These are phyloP conservation scores for Huntiella abstrusa DNA, from an alignment of 2,329 filamentous ascomycete species.

Conservation along the genomic window DNA sequence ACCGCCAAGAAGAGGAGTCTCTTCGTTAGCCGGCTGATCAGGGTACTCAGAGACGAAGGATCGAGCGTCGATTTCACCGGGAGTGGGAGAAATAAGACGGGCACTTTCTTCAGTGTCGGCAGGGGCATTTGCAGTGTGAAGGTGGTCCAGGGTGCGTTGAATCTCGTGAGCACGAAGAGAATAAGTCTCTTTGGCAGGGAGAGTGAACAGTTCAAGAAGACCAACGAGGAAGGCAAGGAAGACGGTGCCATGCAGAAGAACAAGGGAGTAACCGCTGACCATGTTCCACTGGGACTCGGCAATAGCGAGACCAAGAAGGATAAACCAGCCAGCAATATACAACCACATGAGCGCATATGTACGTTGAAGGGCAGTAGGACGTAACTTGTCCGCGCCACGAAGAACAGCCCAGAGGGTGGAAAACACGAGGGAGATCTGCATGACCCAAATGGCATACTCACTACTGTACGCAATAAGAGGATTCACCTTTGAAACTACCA, in stretches of 20 bases:
- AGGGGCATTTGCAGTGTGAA: neutral
- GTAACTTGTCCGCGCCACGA: conserved; percentile 55
- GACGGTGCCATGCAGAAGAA: conserved; percentile 59
- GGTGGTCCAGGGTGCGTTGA: conserved; percentile 11
- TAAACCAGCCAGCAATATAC: conserved; percentile 53
- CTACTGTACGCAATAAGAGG: conserved; percentile 84
- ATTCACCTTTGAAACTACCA: conserved; percentile 65
- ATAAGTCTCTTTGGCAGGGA: conserved; percentile 54
- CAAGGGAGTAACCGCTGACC: conserved; percentile 59
- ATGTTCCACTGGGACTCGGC: conserved; percentile 57
- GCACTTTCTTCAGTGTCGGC: conserved; percentile 7
- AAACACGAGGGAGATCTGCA: conserved; percentile 69
- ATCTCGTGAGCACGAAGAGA: conserved; percentile 37
- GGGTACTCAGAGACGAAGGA: conserved; percentile 8
- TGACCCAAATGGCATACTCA: conserved; percentile 56
- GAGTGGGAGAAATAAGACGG: conserved; percentile 18
- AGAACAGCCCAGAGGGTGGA: conserved; percentile 68
- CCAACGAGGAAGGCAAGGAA: conserved; percentile 59
- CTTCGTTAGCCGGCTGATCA: conserved; percentile 19
- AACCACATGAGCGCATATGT: conserved; percentile 72
- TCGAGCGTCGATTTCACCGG: conserved; percentile 9
- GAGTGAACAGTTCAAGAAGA: conserved; percentile 60
- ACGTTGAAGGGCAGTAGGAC: conserved; percentile 73
- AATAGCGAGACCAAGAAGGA: conserved; percentile 54
- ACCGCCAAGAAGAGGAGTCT: conserved; percentile 27